These are phyloP conservation scores for Fraxinus nigra DNA, from an alignment of 305 asterid species.

Conservation along the genomic window DNA sequence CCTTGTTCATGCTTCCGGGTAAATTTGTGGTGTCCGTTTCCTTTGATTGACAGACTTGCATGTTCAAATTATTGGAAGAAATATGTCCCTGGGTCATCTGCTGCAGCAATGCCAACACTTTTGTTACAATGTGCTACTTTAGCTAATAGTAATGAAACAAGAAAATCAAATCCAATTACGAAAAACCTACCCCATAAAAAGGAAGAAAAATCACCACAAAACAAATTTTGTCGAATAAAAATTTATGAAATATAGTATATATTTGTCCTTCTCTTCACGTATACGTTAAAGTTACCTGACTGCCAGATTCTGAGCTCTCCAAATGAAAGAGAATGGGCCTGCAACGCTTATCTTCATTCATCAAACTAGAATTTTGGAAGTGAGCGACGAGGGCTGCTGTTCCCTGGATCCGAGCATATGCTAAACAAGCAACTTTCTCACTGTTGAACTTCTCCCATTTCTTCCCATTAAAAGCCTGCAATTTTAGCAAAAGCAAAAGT, in stretches of 20 bases:
- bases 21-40: constrained; percentile 15
- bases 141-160: neutral
- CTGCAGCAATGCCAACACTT: constrained; percentile 15
- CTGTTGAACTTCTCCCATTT: constrained; percentile 86
- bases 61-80: constrained; percentile 27
- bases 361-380: constrained; percentile 74
- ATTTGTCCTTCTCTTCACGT: neutral
- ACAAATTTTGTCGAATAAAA: neutral
- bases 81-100: constrained; percentile 37
- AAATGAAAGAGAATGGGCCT: constrained; percentile 60
- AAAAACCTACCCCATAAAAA: neutral
- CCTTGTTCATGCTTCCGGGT: neutral
- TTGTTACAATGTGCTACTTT: neutral
- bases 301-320: constrained; percentile 32
- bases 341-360: constrained; percentile 73
- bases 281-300: constrained; percentile 33
- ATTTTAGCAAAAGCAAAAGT: neutral
- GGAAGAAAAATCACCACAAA: neutral
- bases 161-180: neutral
- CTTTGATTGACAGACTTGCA: constrained; percentile 27
- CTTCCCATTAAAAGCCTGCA: constrained; percentile 64
- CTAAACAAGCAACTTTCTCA: constrained; percentile 72
- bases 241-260: neutral
- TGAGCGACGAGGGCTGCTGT: constrained; percentile 64
- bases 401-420: constrained; percentile 84